These are phyloP conservation scores for Kondoa malvinella DNA, from an alignment of 768 basidiomycete genomes.

Conservation along the genomic window DNA sequence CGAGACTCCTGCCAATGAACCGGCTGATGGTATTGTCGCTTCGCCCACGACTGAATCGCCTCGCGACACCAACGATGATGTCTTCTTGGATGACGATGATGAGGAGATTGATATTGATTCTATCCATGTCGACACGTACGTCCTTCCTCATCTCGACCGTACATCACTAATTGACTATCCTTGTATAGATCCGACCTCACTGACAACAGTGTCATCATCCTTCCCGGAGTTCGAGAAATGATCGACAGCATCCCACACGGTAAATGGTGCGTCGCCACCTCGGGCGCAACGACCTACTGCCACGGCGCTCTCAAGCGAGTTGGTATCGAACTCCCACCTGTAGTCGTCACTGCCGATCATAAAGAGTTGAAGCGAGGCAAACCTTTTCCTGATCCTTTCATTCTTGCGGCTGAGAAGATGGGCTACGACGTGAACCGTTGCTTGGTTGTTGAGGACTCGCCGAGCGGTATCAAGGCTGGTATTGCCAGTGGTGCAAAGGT, in stretches of 20 bases:
- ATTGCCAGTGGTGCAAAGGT: conserved; percentile 22
- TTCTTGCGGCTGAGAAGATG: conserved; percentile 33
- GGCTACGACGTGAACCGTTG: conserved; percentile 37
- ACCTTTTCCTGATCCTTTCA: conserved; percentile 33
- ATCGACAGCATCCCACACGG: conserved; percentile 50
- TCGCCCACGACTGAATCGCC: conserved; percentile 7
- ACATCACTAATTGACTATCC: background rate
- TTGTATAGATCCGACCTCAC: conserved; percentile 30
- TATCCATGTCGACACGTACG: conserved; percentile 39
- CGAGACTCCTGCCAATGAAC: conserved; percentile 9
- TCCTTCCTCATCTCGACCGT: background rate
- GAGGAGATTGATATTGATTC: conserved; percentile 47
- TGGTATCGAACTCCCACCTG: conserved; percentile 48
- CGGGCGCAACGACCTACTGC: conserved; percentile 40
- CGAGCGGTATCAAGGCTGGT: conserved; percentile 33
- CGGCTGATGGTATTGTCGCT: background rate
- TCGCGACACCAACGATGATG: conserved; percentile 23
- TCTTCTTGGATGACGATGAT: conserved; percentile 28
- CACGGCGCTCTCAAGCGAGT: conserved; percentile 55
- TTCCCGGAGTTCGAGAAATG: conserved; percentile 52
- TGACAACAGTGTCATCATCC: conserved; percentile 39
- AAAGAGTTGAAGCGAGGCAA: conserved; percentile 45
- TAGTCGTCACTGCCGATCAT: conserved; percentile 62
- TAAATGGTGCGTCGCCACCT: conserved; percentile 56
- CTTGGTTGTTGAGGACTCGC: conserved; percentile 33